Base-by-base conservation (phyloP, 768 basidiomycete species). In the Lactifluus subvellereus region DNA sequence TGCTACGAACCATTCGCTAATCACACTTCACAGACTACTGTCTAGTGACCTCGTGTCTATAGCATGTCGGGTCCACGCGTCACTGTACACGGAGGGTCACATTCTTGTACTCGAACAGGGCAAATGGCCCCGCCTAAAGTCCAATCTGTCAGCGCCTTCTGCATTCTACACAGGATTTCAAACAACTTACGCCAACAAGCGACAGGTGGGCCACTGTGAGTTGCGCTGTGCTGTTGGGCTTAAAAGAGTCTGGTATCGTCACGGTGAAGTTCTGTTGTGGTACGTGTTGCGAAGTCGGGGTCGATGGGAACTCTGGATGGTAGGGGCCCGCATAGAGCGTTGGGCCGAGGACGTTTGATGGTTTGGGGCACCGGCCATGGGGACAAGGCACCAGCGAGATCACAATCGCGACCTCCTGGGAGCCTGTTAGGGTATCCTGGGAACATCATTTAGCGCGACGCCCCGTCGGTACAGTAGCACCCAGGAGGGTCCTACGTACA, bases 381-480 rank as follows among this genome's bases (percentile, higher is more conserved):
- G 65, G 53, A 67, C 76, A 77, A 9, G 69, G 60, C 40, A 60
- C 50, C 48, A 74, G 49, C 1, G 70, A 72, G 54, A 78, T 75
- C 50, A 72, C 74, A 47, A 77, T 58, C 3, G 70, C 74, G 38
- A 76, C 72, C 53, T 78, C 76, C 14, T 65, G 56, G 11, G 74
- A 74, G 59, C 69, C 65, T 9, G 72, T 70, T 7, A 75, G 70
- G 5, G 71, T 70, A 68, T 70, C 71, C 69, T 75, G 57, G 11
- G 55, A 0, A 13, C 11, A 14, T 40, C 27, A 40, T 40, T 40
- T 40, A 40, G 38, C 38, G 38, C 13, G 11, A 11, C 11, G 38
- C 11, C 27, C 27, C 2, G 27, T 27, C 27, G 27, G 27, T 27
- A 27, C 38, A 13, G 10, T 13, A 40, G 38, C 38, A 40, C 14